Base-by-base conservation (phyloP, 345 rosid species). In the Excoecaria cochinchinensis region DNA sequence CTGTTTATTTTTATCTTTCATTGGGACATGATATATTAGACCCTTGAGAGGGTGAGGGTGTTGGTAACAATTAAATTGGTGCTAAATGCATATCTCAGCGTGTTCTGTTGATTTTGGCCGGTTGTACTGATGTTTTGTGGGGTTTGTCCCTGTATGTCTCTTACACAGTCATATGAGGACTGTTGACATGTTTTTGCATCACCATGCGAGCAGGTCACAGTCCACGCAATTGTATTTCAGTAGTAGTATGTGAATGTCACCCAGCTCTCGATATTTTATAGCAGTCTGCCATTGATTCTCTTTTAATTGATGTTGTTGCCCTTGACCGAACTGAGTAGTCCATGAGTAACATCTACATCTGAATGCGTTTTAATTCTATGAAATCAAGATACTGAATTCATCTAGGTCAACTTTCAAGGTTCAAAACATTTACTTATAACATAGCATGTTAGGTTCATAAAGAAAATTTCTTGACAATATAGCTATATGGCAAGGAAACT, bases 11-110 rank as follows among this genome's bases (percentile, higher is more conserved):
- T 3, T 61, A 25, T 11, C 31, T 61, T 25, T 25, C 0, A 15
- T 61, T 24, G 10, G 40, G 65, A 9, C 40, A 60, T 24, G 15
- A 9, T 4, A 21, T 59, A 3, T 59, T 6, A 8, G 11, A 59
- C 64, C 36, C 16, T 62, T 21, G 15, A 38, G 67, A 62, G 44
- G 67, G 38, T 63, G 67, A 62, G 44, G 67, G 38, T 63, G 44
- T 63, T 14, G 7, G 14, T 39, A 63, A 3, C 1, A n/a, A 16
- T n/a, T 51, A n/a, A 42, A 19, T 42, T 4, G 69, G 5, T 59
- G 63, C 63, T 59, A 42, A 42, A 65, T 16, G 22, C 17, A 11
- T 40, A 19, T n/a, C 25, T 42, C 44, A 5, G 17, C 15, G 1
- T 38, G 21, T 36, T 63, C 11, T 31, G 42, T 14, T 25, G 42